Evolutionary conservation across 371 early-diverging fungal species (phyloP).

Genomic region (Apophysomyces elegans): DNA sequence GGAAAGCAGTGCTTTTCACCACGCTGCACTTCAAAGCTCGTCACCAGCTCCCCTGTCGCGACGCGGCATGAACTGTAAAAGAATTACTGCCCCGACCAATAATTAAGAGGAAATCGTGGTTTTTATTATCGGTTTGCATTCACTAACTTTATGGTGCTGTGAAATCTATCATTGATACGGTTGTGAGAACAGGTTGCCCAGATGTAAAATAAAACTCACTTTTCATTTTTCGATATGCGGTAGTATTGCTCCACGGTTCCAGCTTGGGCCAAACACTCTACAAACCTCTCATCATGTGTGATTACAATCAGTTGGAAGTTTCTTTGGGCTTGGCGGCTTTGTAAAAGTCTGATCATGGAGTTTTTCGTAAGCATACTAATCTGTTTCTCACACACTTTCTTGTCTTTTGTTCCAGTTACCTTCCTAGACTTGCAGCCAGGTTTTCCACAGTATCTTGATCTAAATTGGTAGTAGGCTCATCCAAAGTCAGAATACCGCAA

Average conservation of each 20-base stretch:
- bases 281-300: conserved; percentile 99
- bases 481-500: conserved; percentile 97
- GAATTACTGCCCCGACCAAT: too few relatives aligned
- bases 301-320: conserved; percentile 99
- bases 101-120: not conserved
- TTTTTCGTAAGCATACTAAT: too few relatives aligned
- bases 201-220: conserved; percentile 37
- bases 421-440: conserved; percentile 85
- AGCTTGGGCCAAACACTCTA: conserved; percentile 78
- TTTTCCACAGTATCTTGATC: conserved; percentile 95
- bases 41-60: not conserved
- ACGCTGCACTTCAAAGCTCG: not conserved
- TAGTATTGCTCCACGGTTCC: conserved; percentile 87
- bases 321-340: conserved; percentile 73
- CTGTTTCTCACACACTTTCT: not conserved
- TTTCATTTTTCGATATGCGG: conserved; percentile 76
- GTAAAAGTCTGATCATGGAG: conserved; percentile 66
- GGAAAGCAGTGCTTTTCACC: not conserved
- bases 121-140: not conserved
- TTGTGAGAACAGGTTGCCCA: not conserved
- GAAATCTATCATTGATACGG: not conserved
- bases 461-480: conserved; percentile 99
- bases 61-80: not conserved
- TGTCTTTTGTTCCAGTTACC: conserved; percentile 46
- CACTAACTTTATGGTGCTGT: not conserved